phyloP scores from a whole-genome alignment of 2,329 filamentous ascomycete species.

The Ceratocystis eucalypticola region DNA sequence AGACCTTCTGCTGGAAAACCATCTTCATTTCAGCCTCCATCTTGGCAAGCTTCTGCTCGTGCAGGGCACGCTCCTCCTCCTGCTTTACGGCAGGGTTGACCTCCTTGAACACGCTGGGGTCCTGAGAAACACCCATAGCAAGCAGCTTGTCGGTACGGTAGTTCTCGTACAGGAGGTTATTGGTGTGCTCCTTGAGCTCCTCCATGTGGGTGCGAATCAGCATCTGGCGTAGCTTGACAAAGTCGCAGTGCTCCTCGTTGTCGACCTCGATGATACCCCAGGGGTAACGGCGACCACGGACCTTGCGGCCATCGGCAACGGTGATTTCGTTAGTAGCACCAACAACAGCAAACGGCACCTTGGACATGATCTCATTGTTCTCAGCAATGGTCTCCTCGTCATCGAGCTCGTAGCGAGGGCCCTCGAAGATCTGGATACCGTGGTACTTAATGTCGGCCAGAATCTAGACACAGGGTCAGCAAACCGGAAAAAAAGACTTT shows the following conservation, averaged over 20 bases:
- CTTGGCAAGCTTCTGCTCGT: constrained; percentile 99
- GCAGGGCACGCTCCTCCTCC: constrained; percentile 92
- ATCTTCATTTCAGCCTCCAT: constrained; percentile 99
- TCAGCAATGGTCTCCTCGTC: constrained; percentile 99
- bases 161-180: constrained; percentile 98
- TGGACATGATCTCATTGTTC: constrained; percentile 99
- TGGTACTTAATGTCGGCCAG: constrained; percentile 93
- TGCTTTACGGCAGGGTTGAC: constrained; percentile 99
- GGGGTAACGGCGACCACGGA: constrained; percentile 89
- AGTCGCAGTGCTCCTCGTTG: constrained; percentile 99
- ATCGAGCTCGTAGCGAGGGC: constrained; percentile 93
- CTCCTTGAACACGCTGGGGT: constrained; percentile 99
- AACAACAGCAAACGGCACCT: constrained; percentile 96
- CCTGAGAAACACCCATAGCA: constrained; percentile 94
- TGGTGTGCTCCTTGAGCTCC: constrained; percentile 99
- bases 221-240: constrained; percentile 99
- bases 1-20: constrained; percentile 99
- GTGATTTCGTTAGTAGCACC: constrained; percentile 92
- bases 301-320: constrained; percentile 82
- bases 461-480: constrained; percentile 46
- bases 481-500: neutral
- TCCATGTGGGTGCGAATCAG: constrained; percentile 99
- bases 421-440: constrained; percentile 97
- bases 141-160: constrained; percentile 99
- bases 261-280: constrained; percentile 99